These are phyloP conservation scores for Solanum dulcamara DNA, from an alignment of 257 asterid genomes.

Conservation along the genomic window DNA sequence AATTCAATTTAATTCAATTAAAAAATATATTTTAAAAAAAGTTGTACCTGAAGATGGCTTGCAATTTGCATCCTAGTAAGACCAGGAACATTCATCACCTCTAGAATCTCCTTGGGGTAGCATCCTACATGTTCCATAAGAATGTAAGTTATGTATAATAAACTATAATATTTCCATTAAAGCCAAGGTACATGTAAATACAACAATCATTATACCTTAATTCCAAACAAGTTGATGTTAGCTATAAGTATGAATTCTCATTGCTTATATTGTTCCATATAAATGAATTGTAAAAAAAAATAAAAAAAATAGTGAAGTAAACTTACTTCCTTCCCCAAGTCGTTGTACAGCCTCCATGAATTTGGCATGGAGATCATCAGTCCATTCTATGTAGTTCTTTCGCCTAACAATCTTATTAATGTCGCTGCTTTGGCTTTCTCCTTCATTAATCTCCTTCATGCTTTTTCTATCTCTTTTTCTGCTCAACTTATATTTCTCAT, in stretches of 20 bases:
- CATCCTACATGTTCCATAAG: conserved; percentile 1
- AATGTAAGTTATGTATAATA: background rate
- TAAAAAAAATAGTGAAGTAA: background rate
- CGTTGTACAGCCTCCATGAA: conserved; percentile 1
- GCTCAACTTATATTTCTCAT: background rate
- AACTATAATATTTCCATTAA: background rate
- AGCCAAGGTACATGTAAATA: background rate
- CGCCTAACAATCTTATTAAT: too few relatives aligned
- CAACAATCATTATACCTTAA: too few relatives aligned
- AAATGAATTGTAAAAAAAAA: too few relatives aligned
- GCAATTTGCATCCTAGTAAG: conserved; percentile 21
- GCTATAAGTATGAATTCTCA: too few relatives aligned
- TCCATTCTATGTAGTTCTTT: conserved; percentile 3
- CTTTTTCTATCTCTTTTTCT: background rate
- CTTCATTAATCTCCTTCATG: too few relatives aligned
- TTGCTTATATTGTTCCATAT: too few relatives aligned
- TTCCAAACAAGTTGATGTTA: too few relatives aligned
- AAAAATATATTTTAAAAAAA: too few relatives aligned
- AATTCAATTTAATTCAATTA: too few relatives aligned
- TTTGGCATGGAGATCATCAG: conserved; percentile 7
- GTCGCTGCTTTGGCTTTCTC: too few relatives aligned
- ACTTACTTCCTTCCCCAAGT: conserved; percentile 25
- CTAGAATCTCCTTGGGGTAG: conserved; percentile 14
- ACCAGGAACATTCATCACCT: conserved; percentile 13
- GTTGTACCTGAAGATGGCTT: conserved; percentile 2